Evolutionary conservation across 306 rosid species (phyloP), one percentile per base, ranked within the genome.

Genomic region (Geum urbanum): DNA sequence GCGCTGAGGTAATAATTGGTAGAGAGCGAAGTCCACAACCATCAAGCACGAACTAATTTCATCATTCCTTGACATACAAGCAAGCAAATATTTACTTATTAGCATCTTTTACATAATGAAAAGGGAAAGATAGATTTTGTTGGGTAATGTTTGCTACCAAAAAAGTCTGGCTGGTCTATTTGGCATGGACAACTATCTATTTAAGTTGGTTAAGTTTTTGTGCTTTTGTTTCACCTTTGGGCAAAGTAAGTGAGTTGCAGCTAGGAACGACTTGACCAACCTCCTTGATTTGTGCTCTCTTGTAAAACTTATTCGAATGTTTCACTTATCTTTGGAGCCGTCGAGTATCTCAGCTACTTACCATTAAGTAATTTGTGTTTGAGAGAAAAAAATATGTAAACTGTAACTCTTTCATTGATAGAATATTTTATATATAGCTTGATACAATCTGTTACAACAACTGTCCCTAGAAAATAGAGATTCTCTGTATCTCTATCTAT

Each of bases 121-220:
- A 54, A 61, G 75, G 6, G 54, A 73, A 76, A 79, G 75, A 60
- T 20, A 74, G 75, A 79, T 79, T 71, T 66, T 65, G 87, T 70
- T 66, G 87, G 87, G 49, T 74, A 66, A 68, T 41, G 74, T 58
- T 70, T 58, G 73, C 19, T 41, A 53, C 73, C 84, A 72, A 5
- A 41, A 59, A 66, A 64, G 37, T 83, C 70, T 72, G 76, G 74
- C 69, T 55, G 70, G 77, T 65, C 27, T 63, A 46, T 32, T 32
- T 32, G 37, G 37, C 37, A 32, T 32, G 37, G 55, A 11, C n/a
- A 40, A 22, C 48, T 37, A 24, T 10, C 13, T 35, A 8, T 27
- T 14, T 58, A 35, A 59, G 65, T 35, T 46, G 65, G 45, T 2
- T 59, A 12, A 24, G 49, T 50, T 43, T 68, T 54, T 76, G 8